Percentiles rank a stretch among this genome's conserved stretches.
phyloP scores from a whole-genome alignment of 2,329 filamentous ascomycete genomes.

The Fusarium scirpi region DNA sequence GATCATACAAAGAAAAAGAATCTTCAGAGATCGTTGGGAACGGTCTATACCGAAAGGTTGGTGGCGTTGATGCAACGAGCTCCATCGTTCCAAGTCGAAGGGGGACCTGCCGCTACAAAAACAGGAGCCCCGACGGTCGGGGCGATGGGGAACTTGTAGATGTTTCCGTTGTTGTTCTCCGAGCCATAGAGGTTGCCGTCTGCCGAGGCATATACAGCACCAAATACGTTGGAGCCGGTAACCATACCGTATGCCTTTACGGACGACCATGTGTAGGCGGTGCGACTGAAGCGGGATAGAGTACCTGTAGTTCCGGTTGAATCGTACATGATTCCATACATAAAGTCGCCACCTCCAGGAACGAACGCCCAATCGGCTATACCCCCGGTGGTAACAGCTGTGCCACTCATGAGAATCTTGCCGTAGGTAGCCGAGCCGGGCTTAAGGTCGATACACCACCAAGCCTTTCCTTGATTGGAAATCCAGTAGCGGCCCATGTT shows the following conservation, averaged over 20 bases:
- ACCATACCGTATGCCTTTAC: slow-evolving; percentile 24
- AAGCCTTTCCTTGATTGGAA: slow-evolving; percentile 36
- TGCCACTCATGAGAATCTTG: slow-evolving; percentile 36
- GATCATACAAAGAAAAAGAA: too few species aligned
- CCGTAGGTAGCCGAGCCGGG: slow-evolving; percentile 37
- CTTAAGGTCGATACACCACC: slow-evolving; percentile 42
- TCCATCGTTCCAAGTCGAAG: slow-evolving; percentile 34
- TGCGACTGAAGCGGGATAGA: slow-evolving; percentile 40
- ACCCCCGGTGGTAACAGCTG: slow-evolving; percentile 4
- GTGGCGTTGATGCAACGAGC: slow-evolving; percentile 33
- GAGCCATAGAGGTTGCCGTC: slow-evolving; percentile 40
- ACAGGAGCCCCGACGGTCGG: slow-evolving; percentile 20
- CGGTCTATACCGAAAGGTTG: too few species aligned
- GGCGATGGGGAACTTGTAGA: slow-evolving; percentile 40
- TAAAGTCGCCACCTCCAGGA: slow-evolving; percentile 42
- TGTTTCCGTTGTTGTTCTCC: slow-evolving; percentile 34
- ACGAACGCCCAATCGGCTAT: slow-evolving; percentile 43
- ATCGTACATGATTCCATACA: slow-evolving; percentile 35
- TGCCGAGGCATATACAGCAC: slow-evolving; percentile 35
- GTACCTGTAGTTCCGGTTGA: slow-evolving; percentile 3
- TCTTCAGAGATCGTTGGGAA: too few species aligned
- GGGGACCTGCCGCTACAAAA: slow-evolving; percentile 24
- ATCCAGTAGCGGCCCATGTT: slow-evolving; percentile 41
- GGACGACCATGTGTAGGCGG: slow-evolving; percentile 31
- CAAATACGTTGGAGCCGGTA: slow-evolving; percentile 35